Conservation (phyloP, 163 green algal genomes). For the Coccomyxa subellipsoidea region DNA sequence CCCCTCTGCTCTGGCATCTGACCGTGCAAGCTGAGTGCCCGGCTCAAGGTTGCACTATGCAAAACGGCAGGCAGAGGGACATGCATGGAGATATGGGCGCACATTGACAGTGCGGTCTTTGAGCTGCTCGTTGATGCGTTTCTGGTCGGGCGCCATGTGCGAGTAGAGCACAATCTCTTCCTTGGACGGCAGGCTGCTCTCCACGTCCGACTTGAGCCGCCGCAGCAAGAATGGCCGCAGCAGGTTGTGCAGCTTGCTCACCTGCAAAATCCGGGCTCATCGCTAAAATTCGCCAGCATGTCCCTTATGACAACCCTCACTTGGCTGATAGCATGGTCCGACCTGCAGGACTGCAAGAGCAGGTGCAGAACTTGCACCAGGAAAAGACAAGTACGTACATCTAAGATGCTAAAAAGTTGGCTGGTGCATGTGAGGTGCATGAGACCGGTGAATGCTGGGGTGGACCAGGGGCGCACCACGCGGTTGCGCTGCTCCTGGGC, state of each 20-base stretch:
- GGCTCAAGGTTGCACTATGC: too few relatives aligned
- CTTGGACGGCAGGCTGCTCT: slow-evolving; percentile 88
- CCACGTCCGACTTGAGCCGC: slow-evolving; percentile 92
- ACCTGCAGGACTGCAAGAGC: too few relatives aligned
- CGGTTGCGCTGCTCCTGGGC: slow-evolving; percentile 72
- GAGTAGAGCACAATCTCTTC: slow-evolving; percentile 96
- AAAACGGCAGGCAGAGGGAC: neutral
- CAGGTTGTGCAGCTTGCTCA: slow-evolving; percentile 94
- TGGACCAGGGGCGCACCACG: slow-evolving; percentile 28
- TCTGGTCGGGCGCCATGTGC: slow-evolving; percentile 80
- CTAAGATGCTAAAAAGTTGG: too few relatives aligned
- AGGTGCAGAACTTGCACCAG: too few relatives aligned
- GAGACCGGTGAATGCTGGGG: too few relatives aligned
- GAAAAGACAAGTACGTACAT: too few relatives aligned
- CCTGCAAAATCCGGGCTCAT: slow-evolving; percentile 40
- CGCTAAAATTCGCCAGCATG: neutral
- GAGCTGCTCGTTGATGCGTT: slow-evolving; percentile 80
- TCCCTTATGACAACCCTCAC: too few relatives aligned
- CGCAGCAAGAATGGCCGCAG: slow-evolving; percentile 95
- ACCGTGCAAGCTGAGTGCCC: too few relatives aligned
- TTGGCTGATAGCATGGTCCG: too few relatives aligned
- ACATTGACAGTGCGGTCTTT: slow-evolving; percentile 65
- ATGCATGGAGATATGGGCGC: neutral
- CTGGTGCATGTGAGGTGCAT: too few relatives aligned
- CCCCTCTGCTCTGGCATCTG: neutral